phyloP scores from a whole-genome alignment of 352 stramenopile genomes.

The Phytophthora multivora region DNA sequence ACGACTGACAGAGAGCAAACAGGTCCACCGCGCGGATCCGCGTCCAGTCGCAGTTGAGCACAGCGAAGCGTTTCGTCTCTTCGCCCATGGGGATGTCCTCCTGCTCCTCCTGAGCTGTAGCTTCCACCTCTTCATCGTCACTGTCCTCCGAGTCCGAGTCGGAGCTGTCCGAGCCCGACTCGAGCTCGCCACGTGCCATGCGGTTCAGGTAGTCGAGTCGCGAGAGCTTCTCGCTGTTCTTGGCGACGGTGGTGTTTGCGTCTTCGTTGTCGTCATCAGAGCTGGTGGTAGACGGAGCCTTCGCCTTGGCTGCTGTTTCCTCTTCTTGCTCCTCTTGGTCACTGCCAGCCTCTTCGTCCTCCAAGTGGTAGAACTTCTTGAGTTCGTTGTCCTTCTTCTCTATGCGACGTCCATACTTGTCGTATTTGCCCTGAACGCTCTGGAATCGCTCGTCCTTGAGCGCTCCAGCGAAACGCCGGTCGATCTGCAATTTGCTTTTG shows the following conservation, averaged over 20 bases:
- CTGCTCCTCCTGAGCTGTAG: conserved; percentile 49
- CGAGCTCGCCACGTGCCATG: conserved; percentile 84
- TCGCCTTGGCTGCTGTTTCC: conserved; percentile 33
- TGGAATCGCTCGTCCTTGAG: conserved; percentile 84
- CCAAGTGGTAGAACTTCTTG: conserved; percentile 82
- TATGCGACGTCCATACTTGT: conserved; percentile 88
- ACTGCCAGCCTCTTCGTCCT: conserved; percentile 42
- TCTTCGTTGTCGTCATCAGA: conserved; percentile 43
- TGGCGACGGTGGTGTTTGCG: conserved; percentile 29
- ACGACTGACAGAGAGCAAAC: conserved; percentile 94
- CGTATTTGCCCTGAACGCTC: conserved; percentile 82
- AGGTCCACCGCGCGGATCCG: conserved; percentile 95
- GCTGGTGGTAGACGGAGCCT: conserved; percentile 32
- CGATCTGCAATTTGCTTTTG: conserved; percentile 86
- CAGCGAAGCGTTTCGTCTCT: conserved; percentile 89
- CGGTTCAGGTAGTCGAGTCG: conserved; percentile 87
- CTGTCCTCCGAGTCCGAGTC: conserved; percentile 60
- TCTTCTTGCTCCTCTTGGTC: conserved; percentile 36
- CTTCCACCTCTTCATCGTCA: conserved; percentile 48
- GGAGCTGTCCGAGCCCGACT: conserved; percentile 51
- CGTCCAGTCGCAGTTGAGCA: conserved; percentile 97
- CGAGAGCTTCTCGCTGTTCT: conserved; percentile 69
- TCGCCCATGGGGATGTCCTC: conserved; percentile 86
- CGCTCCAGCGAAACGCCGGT: conserved; percentile 73
- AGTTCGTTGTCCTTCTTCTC: conserved; percentile 78